phyloP scores from a whole-genome alignment of 495 filamentous ascomycete genomes.

The Penicillium soppii region DNA sequence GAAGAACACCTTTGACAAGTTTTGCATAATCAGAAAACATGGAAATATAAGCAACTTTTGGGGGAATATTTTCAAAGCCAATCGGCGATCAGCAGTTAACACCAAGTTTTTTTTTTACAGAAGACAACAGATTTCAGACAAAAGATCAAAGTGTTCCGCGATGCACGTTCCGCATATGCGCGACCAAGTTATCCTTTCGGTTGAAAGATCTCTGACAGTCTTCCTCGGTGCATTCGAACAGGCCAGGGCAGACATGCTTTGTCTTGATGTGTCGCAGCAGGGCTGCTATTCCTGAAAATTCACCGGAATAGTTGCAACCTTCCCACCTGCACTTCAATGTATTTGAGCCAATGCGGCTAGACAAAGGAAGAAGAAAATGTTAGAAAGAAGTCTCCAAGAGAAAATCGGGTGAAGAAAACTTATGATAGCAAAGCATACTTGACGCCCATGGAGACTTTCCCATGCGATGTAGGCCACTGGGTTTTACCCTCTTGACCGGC shows the following conservation, averaged over 20 bases:
- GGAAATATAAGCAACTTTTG: neutral
- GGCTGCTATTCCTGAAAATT: constrained; percentile 12
- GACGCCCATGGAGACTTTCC: neutral
- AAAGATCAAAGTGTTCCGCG: neutral
- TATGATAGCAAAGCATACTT: neutral
- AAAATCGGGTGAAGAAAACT: neutral
- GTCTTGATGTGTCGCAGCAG: constrained; percentile 19
- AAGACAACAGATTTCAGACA: neutral
- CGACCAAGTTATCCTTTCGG: constrained; percentile 17
- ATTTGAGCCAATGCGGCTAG: neutral
- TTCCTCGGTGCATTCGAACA: constrained; percentile 7
- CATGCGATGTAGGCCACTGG: neutral
- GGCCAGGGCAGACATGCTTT: constrained; percentile 14
- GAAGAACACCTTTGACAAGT: no score
- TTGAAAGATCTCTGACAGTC: constrained; percentile 11
- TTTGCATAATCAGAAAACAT: no score
- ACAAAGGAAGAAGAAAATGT: neutral
- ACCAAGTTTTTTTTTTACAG: neutral
- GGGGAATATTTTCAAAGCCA: neutral
- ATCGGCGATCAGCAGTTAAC: neutral
- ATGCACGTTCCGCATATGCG: constrained; percentile 11
- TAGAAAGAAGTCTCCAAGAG: neutral
- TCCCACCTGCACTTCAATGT: constrained; percentile 13
- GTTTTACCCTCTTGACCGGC: neutral
- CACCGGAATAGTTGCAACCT: constrained; percentile 12